Percentiles rank a stretch among this genome's conserved stretches.
Evolutionary conservation across 176 grass and related monocot genomes (phyloP).

Genomic region (Aegilops bicornis): DNA sequence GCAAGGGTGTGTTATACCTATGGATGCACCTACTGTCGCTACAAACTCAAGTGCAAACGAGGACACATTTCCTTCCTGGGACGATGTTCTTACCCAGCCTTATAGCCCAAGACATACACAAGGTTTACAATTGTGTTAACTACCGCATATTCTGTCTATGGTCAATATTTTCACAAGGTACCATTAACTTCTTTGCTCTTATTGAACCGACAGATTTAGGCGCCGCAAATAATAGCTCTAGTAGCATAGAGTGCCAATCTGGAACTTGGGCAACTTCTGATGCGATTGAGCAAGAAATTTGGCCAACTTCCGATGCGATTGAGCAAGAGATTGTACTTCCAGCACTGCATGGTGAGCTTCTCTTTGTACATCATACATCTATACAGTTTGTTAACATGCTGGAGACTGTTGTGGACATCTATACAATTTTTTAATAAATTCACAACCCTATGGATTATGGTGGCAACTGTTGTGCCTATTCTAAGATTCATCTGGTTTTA

Average conservation of each 20-base stretch:
- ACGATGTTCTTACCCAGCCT: constrained; percentile 27
- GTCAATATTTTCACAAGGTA: neutral
- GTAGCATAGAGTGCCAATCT: constrained; percentile 62
- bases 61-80: constrained; percentile 30
- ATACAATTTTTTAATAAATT: neutral
- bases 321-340: constrained; percentile 56
- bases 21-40: constrained; percentile 31
- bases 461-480: neutral
- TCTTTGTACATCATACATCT: neutral
- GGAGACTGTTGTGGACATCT: neutral
- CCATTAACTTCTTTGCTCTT: neutral
- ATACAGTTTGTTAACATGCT: neutral
- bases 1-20: constrained; percentile 33
- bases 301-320: constrained; percentile 46
- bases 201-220: constrained; percentile 22
- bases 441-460: neutral
- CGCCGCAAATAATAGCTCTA: constrained; percentile 51
- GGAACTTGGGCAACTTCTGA: constrained; percentile 51
- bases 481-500: neutral
- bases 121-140: constrained; percentile 35
- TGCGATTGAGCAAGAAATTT: constrained; percentile 48
- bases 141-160: neutral
- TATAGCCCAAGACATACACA: constrained; percentile 38
- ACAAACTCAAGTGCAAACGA: constrained; percentile 30
- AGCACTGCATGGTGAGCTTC: constrained; percentile 49